Conservation (phyloP, 345 rosid genomes). For the Turnera subulata region DNA sequence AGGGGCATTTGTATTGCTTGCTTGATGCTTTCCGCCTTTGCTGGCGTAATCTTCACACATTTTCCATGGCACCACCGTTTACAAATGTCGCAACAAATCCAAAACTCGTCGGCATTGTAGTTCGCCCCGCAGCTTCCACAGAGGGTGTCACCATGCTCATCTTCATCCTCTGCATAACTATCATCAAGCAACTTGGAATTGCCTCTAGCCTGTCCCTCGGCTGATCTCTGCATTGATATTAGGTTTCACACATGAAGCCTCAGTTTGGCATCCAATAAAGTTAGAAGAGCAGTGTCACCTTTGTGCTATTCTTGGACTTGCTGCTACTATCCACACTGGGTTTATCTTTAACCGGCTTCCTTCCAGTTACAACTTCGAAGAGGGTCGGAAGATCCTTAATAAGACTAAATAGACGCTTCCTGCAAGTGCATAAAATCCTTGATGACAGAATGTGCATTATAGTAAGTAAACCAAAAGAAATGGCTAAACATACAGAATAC, state of each 20-base stretch:
- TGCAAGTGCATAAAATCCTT: slow-evolving; percentile 23
- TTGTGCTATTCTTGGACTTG: slow-evolving; percentile 70
- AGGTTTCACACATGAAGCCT: no score
- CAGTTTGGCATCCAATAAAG: no score
- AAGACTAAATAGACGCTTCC: slow-evolving; percentile 85
- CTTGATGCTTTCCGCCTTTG: slow-evolving; percentile 78
- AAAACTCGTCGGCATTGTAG: slow-evolving; percentile 73
- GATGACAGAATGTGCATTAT: no score
- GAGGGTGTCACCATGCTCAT: slow-evolving; percentile 72
- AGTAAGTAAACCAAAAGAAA: no score
- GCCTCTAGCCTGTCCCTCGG: slow-evolving; percentile 57
- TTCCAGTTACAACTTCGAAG: slow-evolving; percentile 89
- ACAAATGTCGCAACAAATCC: slow-evolving; percentile 83
- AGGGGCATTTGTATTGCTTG: slow-evolving; percentile 86
- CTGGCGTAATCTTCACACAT: slow-evolving; percentile 82
- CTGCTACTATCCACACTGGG: slow-evolving; percentile 81
- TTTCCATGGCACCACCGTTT: slow-evolving; percentile 93
- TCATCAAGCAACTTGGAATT: slow-evolving; percentile 51
- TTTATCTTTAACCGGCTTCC: slow-evolving; percentile 81
- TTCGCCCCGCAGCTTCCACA: slow-evolving; percentile 87
- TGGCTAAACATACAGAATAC: no score
- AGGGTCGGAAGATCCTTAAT: slow-evolving; percentile 91
- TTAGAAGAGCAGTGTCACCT: slow-evolving; percentile 32
- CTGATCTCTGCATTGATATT: slow-evolving; percentile 46
- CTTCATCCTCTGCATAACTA: slow-evolving; percentile 71